Conservation (phyloP, 371 early-diverging fungal species). For the Rhizopus microsporus region DNA sequence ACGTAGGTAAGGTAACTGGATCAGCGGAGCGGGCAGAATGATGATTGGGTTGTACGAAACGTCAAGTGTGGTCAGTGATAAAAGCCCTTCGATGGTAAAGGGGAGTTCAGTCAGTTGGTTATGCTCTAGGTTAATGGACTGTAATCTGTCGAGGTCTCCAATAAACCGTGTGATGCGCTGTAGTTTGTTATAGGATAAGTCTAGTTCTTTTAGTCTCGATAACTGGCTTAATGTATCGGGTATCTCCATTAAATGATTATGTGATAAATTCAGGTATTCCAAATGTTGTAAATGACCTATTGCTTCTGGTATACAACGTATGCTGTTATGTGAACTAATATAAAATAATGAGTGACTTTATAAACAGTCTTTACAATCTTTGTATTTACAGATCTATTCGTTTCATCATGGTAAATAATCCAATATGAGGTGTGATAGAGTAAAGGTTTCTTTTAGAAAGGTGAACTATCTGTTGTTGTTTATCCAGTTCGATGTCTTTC, state of each 20-base stretch:
- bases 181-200: conserved; percentile 54
- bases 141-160: conserved; percentile 33
- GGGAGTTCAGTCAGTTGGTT: conserved; percentile 49
- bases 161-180: conserved; percentile 46
- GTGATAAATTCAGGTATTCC: conserved; percentile 57
- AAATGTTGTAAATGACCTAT: conserved; percentile 63
- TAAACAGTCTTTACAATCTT: conserved; percentile 8
- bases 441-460: conserved; percentile 15
- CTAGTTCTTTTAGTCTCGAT: conserved; percentile 55
- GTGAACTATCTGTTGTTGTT: conserved; percentile 5
- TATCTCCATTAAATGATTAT: conserved; percentile 57
- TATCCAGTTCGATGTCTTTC: not conserved
- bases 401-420: conserved; percentile 24
- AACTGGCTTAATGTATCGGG: conserved; percentile 71
- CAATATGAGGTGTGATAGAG: conserved; percentile 22
- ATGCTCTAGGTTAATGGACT: conserved; percentile 14
- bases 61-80: conserved; percentile 59
- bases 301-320: conserved; percentile 64
- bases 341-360: conserved; percentile 1
- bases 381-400: conserved; percentile 32
- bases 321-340: conserved; percentile 52
- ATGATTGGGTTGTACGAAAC: conserved; percentile 64
- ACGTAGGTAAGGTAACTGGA: conserved; percentile 57
- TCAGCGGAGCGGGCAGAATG: conserved; percentile 32
- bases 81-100: conserved; percentile 63